These are phyloP conservation scores for Agaricus subrufescens DNA, from an alignment of 768 basidiomycete genomes.

Conservation along the genomic window DNA sequence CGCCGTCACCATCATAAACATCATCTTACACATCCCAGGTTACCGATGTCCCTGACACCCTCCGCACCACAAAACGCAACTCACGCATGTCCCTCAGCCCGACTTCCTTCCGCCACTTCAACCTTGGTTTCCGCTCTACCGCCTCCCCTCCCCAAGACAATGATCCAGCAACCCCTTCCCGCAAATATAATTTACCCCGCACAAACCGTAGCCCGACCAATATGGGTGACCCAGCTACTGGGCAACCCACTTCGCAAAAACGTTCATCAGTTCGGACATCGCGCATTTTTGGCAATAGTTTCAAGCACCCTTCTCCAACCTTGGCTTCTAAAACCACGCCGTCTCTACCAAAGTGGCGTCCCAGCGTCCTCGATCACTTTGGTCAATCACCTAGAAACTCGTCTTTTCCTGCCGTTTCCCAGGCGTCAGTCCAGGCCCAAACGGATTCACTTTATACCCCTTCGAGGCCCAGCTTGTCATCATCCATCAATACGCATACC, in stretches of 20 bases:
- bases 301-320: constrained; percentile 45
- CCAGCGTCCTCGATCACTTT: constrained; percentile 63
- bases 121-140: constrained; percentile 38
- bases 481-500: constrained; percentile 43
- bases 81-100: constrained; percentile 32
- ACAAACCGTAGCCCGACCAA: constrained; percentile 25
- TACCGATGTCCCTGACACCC: constrained; percentile 28
- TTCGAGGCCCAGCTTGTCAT: constrained; percentile 40
- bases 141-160: constrained; percentile 30
- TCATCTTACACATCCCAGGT: constrained; percentile 18
- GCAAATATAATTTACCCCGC: constrained; percentile 40
- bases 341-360: constrained; percentile 49
- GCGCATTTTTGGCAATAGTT: constrained; percentile 31
- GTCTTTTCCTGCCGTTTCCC: constrained; percentile 26
- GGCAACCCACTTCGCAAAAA: constrained; percentile 15
- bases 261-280: not conserved
- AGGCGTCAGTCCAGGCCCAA: constrained; percentile 17
- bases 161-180: constrained; percentile 31
- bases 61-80: constrained; percentile 25
- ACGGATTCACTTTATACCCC: constrained; percentile 28
- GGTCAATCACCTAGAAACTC: constrained; percentile 31
- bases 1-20: not conserved
- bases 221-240: constrained; percentile 9
- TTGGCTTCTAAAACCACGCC: constrained; percentile 17
- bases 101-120: constrained; percentile 38